Base-by-base conservation (phyloP, 257 asterid genomes). In the Solanum gandarillasii region DNA sequence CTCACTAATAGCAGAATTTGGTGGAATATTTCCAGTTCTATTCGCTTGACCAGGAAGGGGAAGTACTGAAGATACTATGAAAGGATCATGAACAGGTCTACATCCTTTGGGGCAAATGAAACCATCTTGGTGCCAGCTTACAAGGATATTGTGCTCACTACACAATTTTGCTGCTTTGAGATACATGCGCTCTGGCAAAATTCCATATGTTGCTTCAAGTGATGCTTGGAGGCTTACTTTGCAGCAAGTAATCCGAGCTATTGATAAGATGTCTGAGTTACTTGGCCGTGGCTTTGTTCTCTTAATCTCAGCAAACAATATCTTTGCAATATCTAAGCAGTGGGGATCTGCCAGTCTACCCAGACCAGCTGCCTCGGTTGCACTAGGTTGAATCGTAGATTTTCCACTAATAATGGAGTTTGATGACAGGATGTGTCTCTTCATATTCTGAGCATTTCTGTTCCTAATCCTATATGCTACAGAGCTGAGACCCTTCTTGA, bases 141-240 rank as follows among this genome's bases (percentile, higher is more conserved):
- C 94, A 86, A 89, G 65, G 86, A 96, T 92, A 89, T 93, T 93
- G 32, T 97, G 98, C 90, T 97, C 99, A 85, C 99, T 96, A 91
- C 99, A 97, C 39, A 97, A 89, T 91, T 94, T 96, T 78, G 98
- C 99, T 38, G 98, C 99, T 94, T 91, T 97, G 86, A 96, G 92
- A 90, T 94, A 93, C 89, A 95, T 89, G 85, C 93, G 92, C 87
- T 92, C 93, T 10, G 99, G 99, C 90, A 97, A 86, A 65, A 70
- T 88, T 84, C 98, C 99, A 58, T 94, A 95, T 86, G 89, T 94
- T 21, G 74, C 95, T 91, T 93, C 96, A 87, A 96, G 90, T 46
- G 94, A 91, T 70, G 93, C 94, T 88, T 91, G 94, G 71, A 97
- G 93, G 84, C 92, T 92, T 68, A 90, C 93, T 93, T 89, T 95